Percentiles rank a stretch among this genome's conserved stretches.
Conservation (phyloP, 352 stramenopile species). For the Pythium rhizo-oryzae region DNA sequence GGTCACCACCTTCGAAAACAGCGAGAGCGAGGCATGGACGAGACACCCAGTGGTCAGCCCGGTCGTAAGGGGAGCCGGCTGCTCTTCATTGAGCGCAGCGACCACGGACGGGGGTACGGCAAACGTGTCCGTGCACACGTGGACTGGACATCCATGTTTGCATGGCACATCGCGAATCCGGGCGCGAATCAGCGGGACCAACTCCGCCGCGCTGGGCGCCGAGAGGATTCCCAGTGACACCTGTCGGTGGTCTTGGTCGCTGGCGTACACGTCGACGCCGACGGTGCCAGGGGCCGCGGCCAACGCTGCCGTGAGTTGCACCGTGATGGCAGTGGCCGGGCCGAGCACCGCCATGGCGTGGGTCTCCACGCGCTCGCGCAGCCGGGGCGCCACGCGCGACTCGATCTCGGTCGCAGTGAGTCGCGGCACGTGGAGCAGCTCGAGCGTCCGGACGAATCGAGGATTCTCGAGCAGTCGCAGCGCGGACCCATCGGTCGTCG, state of each 20-base stretch:
- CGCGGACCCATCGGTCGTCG: conserved; percentile 10
- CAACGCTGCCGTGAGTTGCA: conserved; percentile 16
- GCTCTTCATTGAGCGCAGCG: neutral
- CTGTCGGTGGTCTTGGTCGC: conserved; percentile 38
- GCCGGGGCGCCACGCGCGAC: conserved; percentile 23
- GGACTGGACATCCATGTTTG: conserved; percentile 22
- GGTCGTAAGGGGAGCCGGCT: neutral
- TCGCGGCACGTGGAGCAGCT: conserved; percentile 24
- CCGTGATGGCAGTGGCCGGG: conserved; percentile 14
- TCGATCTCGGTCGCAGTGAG: conserved; percentile 13
- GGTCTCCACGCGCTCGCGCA: conserved; percentile 12
- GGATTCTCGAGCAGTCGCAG: conserved; percentile 32
- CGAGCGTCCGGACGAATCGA: conserved; percentile 30
- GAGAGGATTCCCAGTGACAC: conserved; percentile 25
- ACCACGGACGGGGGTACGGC: neutral
- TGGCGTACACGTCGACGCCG: conserved; percentile 29
- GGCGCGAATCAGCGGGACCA: conserved; percentile 14
- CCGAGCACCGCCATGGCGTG: conserved; percentile 24
- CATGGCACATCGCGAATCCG: conserved; percentile 23
- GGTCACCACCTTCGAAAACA: conserved; percentile 9
- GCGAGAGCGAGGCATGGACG: conserved; percentile 30
- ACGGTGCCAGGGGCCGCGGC: neutral
- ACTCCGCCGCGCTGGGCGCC: neutral
- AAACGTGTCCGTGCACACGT: conserved; percentile 41
- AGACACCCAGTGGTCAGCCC: conserved; percentile 33